Evolutionary conservation across 139 green algal species (phyloP).

Genomic region (Closterium sp.): DNA sequence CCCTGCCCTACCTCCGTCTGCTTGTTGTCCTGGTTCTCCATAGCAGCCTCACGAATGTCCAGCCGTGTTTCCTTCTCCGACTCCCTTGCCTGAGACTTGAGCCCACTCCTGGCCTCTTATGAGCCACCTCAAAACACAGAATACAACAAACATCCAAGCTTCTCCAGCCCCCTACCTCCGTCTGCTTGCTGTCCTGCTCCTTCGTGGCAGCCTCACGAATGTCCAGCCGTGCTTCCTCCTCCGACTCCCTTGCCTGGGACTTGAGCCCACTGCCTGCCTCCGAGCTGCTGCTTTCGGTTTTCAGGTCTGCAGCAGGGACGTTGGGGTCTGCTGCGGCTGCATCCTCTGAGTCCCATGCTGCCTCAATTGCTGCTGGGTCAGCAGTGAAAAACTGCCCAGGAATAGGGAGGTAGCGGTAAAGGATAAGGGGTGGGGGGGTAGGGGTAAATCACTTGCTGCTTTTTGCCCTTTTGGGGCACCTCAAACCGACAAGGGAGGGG

Average conservation of each 20-base stretch:
- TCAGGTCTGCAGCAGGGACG: background rate
- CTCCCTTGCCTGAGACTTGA: too few relatives aligned
- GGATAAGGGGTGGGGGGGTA: too few relatives aligned
- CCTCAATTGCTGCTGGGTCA: background rate
- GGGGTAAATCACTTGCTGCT: too few relatives aligned
- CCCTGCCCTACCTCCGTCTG: too few relatives aligned
- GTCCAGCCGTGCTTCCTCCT: background rate
- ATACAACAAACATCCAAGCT: background rate
- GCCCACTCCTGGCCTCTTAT: too few relatives aligned
- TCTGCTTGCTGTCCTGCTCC: background rate
- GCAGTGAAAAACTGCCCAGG: background rate
- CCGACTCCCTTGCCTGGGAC: background rate
- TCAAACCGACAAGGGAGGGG: too few relatives aligned
- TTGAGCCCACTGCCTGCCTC: constrained; percentile 1
- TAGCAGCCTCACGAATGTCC: too few relatives aligned
- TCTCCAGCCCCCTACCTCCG: background rate
- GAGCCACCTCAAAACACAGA: too few relatives aligned
- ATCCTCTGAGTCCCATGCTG: background rate
- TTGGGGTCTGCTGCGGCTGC: background rate
- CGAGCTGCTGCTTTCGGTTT: background rate
- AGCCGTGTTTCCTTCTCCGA: too few relatives aligned
- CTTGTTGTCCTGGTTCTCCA: too few relatives aligned
- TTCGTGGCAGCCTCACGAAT: background rate
- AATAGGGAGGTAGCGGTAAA: background rate
- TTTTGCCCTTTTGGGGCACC: too few relatives aligned